Base-by-base conservation (phyloP, 2,329 filamentous ascomycete genomes). In the Alternaria panax region DNA sequence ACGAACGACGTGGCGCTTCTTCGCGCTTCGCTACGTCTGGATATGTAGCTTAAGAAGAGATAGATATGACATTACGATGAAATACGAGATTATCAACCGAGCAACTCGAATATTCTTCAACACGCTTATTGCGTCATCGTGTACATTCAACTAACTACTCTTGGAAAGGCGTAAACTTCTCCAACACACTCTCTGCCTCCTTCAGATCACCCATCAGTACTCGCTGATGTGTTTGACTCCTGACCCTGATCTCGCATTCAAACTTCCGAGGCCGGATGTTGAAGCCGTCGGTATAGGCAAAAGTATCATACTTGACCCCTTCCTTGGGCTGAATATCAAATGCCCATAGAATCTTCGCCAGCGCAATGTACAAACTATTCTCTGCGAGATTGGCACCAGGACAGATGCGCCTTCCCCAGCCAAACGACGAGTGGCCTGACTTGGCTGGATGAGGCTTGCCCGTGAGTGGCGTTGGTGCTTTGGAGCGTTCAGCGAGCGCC, bases 221-320 rank as follows among this genome's bases (percentile, higher is more conserved):
- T 50, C 59, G 42, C 55, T 59, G 63, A 59, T 75, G 72, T 55
- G 38, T 54, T 59, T 72, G 67, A 64, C 75, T 78, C 46, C 78
- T 65, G 2, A 77, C 60, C 16, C 24, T 66, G 5, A 80, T 75
- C 5, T 70, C 63, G 47, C 77, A 79, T 55, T 71, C 67, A 52
- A 80, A 79, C 47, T 66, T 70, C 65, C 65, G 60, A 16, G 78
- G 78, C 36, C 78, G 60, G 22, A 80, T 79, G 51, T 80, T 80
- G 53, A 80, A 79, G 2, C 77, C 78, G 20, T 80, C 77, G 2
- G 77, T 80, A 51, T 80, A 80, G 14, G 71, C 74, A 61, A 79
- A 78, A 12, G 70, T 77, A 52, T 80, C 77, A 54, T 80, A 80
- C 40, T 48, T 43, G n/a, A 65, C 47, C 4, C 74, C 78, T 30